Evolutionary conservation across 306 rosid genomes (phyloP).

Genomic region (Quercus dentata): DNA sequence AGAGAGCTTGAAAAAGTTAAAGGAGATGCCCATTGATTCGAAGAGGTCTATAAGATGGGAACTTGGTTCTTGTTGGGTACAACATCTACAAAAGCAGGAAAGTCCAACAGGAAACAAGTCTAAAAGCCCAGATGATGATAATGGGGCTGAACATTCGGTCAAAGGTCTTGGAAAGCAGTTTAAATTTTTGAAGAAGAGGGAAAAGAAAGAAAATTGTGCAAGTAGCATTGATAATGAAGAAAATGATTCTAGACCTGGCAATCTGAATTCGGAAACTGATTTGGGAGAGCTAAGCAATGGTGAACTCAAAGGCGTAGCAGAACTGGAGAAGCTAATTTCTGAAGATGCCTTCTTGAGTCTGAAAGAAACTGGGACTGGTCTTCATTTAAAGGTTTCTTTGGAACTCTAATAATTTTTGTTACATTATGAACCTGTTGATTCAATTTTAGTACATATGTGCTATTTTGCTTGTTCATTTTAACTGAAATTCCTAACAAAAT

Average conservation of each 20-base stretch:
- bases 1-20: constrained; percentile 53
- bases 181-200: constrained; percentile 79
- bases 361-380: constrained; percentile 75
- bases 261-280: constrained; percentile 14
- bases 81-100: constrained; percentile 83
- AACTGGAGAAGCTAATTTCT: constrained; percentile 59
- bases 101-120: constrained; percentile 35
- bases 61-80: constrained; percentile 94
- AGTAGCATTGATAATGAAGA: constrained; percentile 38
- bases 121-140: constrained; percentile 21
- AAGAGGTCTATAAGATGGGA: constrained; percentile 83
- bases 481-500: background rate
- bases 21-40: constrained; percentile 41
- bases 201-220: constrained; percentile 38
- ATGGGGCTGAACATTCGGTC: constrained; percentile 56
- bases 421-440: background rate
- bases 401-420: constrained; percentile 5
- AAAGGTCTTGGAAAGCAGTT: constrained; percentile 91
- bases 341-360: constrained; percentile 61
- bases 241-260: constrained; percentile 23
- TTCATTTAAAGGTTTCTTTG: constrained; percentile 73
- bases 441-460: background rate
- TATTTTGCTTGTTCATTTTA: background rate
- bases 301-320: constrained; percentile 34
- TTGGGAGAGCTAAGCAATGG: constrained; percentile 38